Evolutionary conservation across 1,139 yeast species (phyloP).

Genomic region (Lodderomyces pseudojiufengensis): DNA sequence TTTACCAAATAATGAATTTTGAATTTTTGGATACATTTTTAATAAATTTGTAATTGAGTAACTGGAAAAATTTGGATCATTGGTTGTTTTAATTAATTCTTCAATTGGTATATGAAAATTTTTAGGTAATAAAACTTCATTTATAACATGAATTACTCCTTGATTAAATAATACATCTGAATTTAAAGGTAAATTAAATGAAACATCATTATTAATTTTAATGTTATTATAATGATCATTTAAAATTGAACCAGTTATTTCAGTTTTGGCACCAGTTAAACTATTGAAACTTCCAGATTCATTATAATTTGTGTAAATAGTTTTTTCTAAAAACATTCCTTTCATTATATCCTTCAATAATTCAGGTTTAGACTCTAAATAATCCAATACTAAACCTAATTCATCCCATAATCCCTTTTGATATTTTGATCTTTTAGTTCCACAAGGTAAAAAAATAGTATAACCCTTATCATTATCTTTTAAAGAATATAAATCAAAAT

Average conservation of each 20-base stretch:
- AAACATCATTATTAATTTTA: conserved; percentile 21
- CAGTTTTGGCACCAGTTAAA: conserved; percentile 35
- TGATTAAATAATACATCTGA: conserved; percentile 74
- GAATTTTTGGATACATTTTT: conserved; percentile 27
- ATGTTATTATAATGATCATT: conserved; percentile 25
- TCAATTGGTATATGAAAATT: conserved; percentile 49
- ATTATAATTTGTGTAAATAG: conserved; percentile 64
- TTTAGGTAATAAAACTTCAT: conserved; percentile 55
- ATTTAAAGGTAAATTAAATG: conserved; percentile 35
- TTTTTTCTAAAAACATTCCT: conserved; percentile 57
- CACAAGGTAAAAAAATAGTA: conserved; percentile 77
- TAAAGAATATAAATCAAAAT: conserved; percentile 32
- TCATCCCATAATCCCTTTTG: conserved; percentile 53
- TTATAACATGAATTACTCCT: conserved; percentile 80
- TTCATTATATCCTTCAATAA: conserved; percentile 51
- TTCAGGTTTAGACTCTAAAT: conserved; percentile 50
- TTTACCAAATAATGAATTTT: conserved; percentile 19
- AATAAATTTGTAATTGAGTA: conserved; percentile 50
- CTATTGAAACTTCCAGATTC: conserved; percentile 14
- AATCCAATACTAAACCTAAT: conserved; percentile 59
- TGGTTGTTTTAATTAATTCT: conserved; percentile 51
- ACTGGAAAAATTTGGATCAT: conserved; percentile 39
- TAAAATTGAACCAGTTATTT: conserved; percentile 17
- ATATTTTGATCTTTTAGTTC: conserved; percentile 18
- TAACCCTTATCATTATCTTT: conserved; percentile 59